A percentile compares a stretch with the other conserved stretches of the same genome.
phyloP scores from a whole-genome alignment of 1,284 basidiomycete species.

The Calocybe gambosa region DNA sequence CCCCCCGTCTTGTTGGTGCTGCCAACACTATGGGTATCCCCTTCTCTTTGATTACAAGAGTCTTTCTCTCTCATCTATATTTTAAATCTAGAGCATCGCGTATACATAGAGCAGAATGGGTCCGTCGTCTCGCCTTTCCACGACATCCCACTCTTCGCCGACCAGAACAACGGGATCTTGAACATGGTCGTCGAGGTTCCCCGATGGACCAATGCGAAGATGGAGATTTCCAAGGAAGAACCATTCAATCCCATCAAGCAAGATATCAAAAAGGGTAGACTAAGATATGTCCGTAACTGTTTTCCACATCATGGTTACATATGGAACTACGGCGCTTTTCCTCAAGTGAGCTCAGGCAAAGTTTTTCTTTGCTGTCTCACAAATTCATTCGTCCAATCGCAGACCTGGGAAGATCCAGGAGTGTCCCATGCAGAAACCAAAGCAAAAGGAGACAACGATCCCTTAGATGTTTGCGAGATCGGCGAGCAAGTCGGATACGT shows the following conservation, averaged over 20 bases:
- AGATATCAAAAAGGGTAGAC: slow-evolving; percentile 93
- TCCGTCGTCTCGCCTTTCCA: slow-evolving; percentile 89
- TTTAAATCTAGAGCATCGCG: slow-evolving; percentile 68
- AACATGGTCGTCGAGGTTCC: slow-evolving; percentile 99
- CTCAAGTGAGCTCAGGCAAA: slow-evolving; percentile 56
- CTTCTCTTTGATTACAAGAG: not conserved
- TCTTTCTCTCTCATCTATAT: slow-evolving; percentile 11
- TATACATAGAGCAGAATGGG: slow-evolving; percentile 88
- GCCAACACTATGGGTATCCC: slow-evolving; percentile 85
- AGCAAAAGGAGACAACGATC: slow-evolving; percentile 99
- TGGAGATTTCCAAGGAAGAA: slow-evolving; percentile 99
- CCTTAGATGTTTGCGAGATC: slow-evolving; percentile 99
- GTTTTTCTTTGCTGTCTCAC: slow-evolving; percentile 6
- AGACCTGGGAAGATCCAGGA: slow-evolving; percentile 99
- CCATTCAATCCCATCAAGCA: slow-evolving; percentile 99
- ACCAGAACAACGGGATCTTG: slow-evolving; percentile 88
- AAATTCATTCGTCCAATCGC: slow-evolving; percentile 15
- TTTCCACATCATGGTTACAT: slow-evolving; percentile 99
- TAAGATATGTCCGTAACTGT: slow-evolving; percentile 98
- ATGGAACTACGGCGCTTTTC: slow-evolving; percentile 98
- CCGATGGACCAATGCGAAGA: slow-evolving; percentile 99
- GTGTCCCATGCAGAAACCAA: slow-evolving; percentile 93
- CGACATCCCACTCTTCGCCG: slow-evolving; percentile 94
- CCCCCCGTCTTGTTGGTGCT: slow-evolving; percentile 76
- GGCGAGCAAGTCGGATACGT: slow-evolving; percentile 97